Conservation (phyloP, 2,329 filamentous ascomycete genomes). For the Fonsecaea monophora region DNA sequence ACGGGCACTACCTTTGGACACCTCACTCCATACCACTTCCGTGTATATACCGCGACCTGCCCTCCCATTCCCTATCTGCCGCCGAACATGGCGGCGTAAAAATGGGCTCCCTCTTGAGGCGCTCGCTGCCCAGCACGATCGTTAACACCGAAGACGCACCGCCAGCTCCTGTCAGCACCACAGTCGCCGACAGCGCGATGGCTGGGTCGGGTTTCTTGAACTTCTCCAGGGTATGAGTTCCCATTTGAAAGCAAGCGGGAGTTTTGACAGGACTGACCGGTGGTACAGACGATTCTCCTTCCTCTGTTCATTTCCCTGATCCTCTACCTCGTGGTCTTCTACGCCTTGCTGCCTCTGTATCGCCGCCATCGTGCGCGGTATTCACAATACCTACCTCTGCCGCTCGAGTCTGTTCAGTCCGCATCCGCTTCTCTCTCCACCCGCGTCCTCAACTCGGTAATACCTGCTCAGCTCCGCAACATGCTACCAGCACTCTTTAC, state of each 20-base stretch:
- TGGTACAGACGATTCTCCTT: slow-evolving; percentile 69
- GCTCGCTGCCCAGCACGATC: slow-evolving; percentile 28
- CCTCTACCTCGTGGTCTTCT: slow-evolving; percentile 71
- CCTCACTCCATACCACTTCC: slow-evolving; percentile 6
- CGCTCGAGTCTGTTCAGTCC: slow-evolving; percentile 53
- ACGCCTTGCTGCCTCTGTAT: slow-evolving; percentile 71
- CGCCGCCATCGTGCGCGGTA: slow-evolving; percentile 73
- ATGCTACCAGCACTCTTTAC: slow-evolving; percentile 51
- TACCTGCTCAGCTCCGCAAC: slow-evolving; percentile 47
- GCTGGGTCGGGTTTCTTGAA: slow-evolving; percentile 28
- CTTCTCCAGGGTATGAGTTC: slow-evolving; percentile 29
- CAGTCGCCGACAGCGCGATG: slow-evolving; percentile 21
- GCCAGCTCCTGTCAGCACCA: slow-evolving; percentile 20
- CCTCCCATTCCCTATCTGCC: slow-evolving; percentile 9
- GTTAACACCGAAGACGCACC: slow-evolving; percentile 17
- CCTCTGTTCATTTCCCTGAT: slow-evolving; percentile 73
- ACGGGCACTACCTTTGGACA: slow-evolving; percentile 2
- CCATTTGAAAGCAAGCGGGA: neutral
- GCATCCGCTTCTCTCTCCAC: slow-evolving; percentile 60
- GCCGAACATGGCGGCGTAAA: slow-evolving; percentile 36
- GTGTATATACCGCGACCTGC: slow-evolving; percentile 19
- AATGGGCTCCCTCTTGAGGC: slow-evolving; percentile 11
- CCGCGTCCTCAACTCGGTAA: slow-evolving; percentile 36
- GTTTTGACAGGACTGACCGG: slow-evolving; percentile 2
- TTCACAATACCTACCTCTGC: slow-evolving; percentile 68